Evolutionary conservation across 495 filamentous ascomycete genomes (phyloP), one percentile per base, ranked within the genome.

Genomic region (Aspergillus cavernicola): DNA sequence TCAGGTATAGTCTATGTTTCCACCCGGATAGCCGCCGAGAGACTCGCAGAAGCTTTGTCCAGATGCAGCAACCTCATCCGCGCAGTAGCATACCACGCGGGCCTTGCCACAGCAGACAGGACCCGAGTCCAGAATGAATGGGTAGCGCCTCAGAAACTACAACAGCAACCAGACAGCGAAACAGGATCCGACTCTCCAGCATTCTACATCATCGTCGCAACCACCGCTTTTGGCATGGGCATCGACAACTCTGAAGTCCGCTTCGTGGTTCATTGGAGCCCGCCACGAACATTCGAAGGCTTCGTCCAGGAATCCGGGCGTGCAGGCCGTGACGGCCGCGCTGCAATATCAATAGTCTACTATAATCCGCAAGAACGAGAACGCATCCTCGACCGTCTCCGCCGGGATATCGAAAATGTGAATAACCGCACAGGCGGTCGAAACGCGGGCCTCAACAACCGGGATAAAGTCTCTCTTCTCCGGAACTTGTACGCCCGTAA

Each of bases 161-260:
- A 36, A 13, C 52, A 53, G 19, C 41, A 41, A 19, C 28, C 52
- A 31, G 1, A 23, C 43, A 2, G 18, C n/a, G 12, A 44, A 13
- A 42, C 32, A 26, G 50, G 58, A 2, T 53, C 48, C 42, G 36
- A 39, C 40, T 11, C 18, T 41, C 19, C 66, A 64, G 8, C 83
- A 85, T 96, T 93, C 66, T 89, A 92, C 59, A 85, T 97, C 42
- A 91, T 97, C 38, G 88, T 97, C 35, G 92, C 92, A 5, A 97
- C 92, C 0, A 97, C 90, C 3, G 92, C 92, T 0, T 97, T 97
- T 56, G 92, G 92, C 6, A 97, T 98, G 92, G 92, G 92, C 4
- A 97, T 98, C 59, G 91, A 97, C 62, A 96, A 96, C 68, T 81
- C 92, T 24, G 85, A 93, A 59, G 92, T 97, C 13, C 83, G 92